Evolutionary conservation across 2,329 filamentous ascomycete genomes (phyloP), one percentile per base, ranked within the genome.

Genomic region (Aspergillus tanneri): DNA sequence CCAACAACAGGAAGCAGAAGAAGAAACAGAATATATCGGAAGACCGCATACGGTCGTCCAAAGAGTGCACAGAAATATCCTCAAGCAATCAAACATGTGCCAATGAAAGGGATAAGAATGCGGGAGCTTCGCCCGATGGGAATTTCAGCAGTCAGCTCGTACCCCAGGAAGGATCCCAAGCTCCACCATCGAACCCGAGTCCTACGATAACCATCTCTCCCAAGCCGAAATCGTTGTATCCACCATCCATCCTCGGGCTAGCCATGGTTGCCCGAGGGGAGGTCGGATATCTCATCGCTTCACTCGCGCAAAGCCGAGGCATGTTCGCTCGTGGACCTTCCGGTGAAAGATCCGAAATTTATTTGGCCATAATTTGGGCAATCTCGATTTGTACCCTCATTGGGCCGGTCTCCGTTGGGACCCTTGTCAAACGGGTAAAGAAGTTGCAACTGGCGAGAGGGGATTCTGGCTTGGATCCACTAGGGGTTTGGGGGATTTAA

Each of bases 181-280:
- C 28, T 14, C 45, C 7, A n/a, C 6, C 30, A 12, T 18, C 23
- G 16, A n/a, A 21, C 27, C 16, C 10, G 5, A 21, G 11, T 16
- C 42, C 0, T 39, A 45, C 4, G n/a, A n/a, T n/a, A 24, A 18
- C 14, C 30, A 18, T 12, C 7, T 28, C 10, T 44, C 50, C 6
- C 40, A 81, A 79, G 39, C 80, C 83, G 0, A 66, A 77, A 3
- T 89, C 85, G 0, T 69, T 88, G 1, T 85, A 89, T 52, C 86
- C 87, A 0, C 77, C 83, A 0, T 74, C 78, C 0, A 82, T 91
- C 2, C 69, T 91, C 0, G 84, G 84, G 0, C 73, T 79, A 14
- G 81, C 81, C 2, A 92, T 92, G 87, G 80, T 86, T 0, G 82
- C 87, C 0, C 77, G 87, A n/a, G 87, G 88, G 0, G 88, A 93